Evolutionary conservation across 2,329 filamentous ascomycete species (phyloP).

Genomic region (Fusarium denticulatum): DNA sequence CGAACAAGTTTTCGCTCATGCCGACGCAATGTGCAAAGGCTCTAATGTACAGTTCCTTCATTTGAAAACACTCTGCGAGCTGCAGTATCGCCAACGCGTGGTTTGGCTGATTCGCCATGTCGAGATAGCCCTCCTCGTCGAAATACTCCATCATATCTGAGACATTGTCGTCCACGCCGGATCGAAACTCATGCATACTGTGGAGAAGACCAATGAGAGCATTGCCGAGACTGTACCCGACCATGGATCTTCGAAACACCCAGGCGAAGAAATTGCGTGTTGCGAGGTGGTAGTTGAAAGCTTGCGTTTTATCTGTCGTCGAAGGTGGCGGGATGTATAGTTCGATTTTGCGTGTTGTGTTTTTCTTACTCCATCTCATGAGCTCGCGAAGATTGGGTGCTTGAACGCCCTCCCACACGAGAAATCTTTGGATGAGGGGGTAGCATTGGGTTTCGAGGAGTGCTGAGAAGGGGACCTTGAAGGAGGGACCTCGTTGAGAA

Average conservation of each 20-base stretch:
- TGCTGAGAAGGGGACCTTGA: constrained; percentile 69
- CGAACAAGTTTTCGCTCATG: constrained; percentile 71
- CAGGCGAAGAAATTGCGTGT: constrained; percentile 82
- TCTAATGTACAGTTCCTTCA: constrained; percentile 74
- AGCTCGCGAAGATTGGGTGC: constrained; percentile 44
- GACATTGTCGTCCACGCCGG: constrained; percentile 63
- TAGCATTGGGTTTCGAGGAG: constrained; percentile 68
- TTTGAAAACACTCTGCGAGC: constrained; percentile 72
- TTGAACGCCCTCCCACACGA: constrained; percentile 47
- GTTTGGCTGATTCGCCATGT: constrained; percentile 71
- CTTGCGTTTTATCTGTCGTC: constrained; percentile 60
- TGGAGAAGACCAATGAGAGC: constrained; percentile 72
- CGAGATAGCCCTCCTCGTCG: constrained; percentile 74
- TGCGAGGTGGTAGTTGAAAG: constrained; percentile 71
- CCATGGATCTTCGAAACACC: constrained; percentile 71
- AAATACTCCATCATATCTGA: constrained; percentile 72
- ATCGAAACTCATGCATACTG: constrained; percentile 71
- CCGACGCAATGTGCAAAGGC: constrained; percentile 83
- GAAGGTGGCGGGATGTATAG: constrained; percentile 76
- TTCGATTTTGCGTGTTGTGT: constrained; percentile 57
- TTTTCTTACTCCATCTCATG: constrained; percentile 46
- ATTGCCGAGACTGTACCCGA: constrained; percentile 72
- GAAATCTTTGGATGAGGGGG: constrained; percentile 66
- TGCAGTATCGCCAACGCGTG: constrained; percentile 75
- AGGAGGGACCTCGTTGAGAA: constrained; percentile 72